These are phyloP conservation scores for Coemansia biformis DNA, from an alignment of 192 early-diverging fungal genomes.

Conservation along the genomic window DNA sequence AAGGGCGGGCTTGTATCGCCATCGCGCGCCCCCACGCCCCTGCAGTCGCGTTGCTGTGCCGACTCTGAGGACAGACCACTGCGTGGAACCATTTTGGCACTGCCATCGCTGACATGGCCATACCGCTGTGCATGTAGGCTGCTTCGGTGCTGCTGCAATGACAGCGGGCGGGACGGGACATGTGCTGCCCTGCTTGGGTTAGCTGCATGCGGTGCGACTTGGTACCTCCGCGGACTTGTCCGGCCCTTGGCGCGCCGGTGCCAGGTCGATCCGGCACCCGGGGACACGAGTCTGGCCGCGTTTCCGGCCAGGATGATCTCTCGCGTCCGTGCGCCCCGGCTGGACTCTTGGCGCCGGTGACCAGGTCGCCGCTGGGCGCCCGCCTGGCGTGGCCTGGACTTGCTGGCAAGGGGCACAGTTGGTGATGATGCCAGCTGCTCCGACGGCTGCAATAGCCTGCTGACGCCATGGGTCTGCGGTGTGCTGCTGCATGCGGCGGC, in stretches of 20 bases:
- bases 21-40: too few species aligned
- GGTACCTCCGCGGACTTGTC: background rate
- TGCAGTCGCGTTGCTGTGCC: too few species aligned
- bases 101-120: too few species aligned
- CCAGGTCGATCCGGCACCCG: conserved; percentile 1
- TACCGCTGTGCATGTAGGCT: too few species aligned
- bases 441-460: background rate
- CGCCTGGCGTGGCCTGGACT: background rate
- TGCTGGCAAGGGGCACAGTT: background rate
- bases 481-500: background rate
- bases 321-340: conserved; percentile 27
- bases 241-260: background rate
- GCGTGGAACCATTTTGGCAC: too few species aligned
- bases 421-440: background rate
- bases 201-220: background rate
- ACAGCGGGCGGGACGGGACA: too few species aligned
- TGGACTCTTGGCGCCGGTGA: conserved; percentile 23
- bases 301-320: conserved; percentile 26
- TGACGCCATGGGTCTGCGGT: background rate
- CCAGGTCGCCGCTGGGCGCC: background rate
- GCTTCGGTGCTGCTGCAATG: too few species aligned
- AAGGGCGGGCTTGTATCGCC: background rate
- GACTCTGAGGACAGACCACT: too few species aligned
- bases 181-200: too few species aligned
- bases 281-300: background rate